Conservation (phyloP, 805 yeast genomes). For the Lipomyces orientalis region DNA sequence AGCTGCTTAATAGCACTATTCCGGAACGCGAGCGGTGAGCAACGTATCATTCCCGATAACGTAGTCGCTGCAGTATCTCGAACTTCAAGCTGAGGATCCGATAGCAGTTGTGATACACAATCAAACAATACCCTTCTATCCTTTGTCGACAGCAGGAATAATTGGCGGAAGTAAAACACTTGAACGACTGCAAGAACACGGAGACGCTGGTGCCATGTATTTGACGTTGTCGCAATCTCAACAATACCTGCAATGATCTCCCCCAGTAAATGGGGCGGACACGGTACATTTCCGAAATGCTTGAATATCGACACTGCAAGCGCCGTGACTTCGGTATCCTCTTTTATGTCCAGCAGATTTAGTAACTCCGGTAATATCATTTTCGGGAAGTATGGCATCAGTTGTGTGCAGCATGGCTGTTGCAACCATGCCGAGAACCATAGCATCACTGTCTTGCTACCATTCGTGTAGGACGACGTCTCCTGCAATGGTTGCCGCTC, state of each 20-base stretch:
- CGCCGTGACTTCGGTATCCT: conserved; percentile 65
- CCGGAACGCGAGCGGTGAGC: conserved; percentile 55
- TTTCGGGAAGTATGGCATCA: conserved; percentile 58
- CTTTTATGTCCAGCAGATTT: conserved; percentile 68
- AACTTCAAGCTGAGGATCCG: conserved; percentile 71
- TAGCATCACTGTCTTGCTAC: conserved; percentile 66
- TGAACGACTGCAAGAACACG: conserved; percentile 74
- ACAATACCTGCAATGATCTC: conserved; percentile 54
- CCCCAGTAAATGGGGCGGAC: conserved; percentile 51
- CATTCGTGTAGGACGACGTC: conserved; percentile 58
- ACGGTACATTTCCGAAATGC: conserved; percentile 56
- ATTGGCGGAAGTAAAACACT: conserved; percentile 70
- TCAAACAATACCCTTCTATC: conserved; percentile 59
- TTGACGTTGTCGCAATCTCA: conserved; percentile 46
- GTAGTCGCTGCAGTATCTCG: conserved; percentile 74
- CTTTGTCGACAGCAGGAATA: conserved; percentile 56
- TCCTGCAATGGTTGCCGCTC: conserved; percentile 32
- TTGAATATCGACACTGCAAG: conserved; percentile 56
- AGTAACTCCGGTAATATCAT: conserved; percentile 73
- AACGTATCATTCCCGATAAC: conserved; percentile 79
- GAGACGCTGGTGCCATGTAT: conserved; percentile 65
- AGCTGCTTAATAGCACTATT: conserved; percentile 49
- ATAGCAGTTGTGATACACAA: conserved; percentile 59
- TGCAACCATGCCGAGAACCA: conserved; percentile 62
- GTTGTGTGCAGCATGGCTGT: conserved; percentile 59